Base-by-base conservation (phyloP, 2,329 filamentous ascomycete genomes). In the Diatrype stigma region DNA sequence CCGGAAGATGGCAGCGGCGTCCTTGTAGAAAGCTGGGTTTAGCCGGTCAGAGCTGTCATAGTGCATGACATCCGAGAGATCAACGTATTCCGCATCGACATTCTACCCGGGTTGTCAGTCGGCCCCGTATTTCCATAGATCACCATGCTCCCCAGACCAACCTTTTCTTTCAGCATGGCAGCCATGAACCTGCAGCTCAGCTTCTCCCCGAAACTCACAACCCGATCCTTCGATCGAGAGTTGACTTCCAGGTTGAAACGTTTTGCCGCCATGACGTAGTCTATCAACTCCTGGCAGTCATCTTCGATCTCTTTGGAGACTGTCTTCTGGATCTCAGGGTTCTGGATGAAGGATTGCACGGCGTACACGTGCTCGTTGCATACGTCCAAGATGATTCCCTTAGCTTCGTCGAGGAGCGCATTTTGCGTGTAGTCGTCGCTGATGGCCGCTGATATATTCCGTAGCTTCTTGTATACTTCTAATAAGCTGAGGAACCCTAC, bases 191-290 rank as follows among this genome's bases (percentile, higher is more conserved):
- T 82, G 70, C 93, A 97, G 71, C 90, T 95, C 59, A 99, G 76
- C 74, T 96, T 97, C 78, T 99, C 94, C 50, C 94, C 94, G 60
- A 94, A 91, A 68, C 91, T 95, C 54, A 97, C 86, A 55, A 99
- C 90, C 60, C 93, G 87, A 65, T 94, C 89, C 68, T 91, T 89
- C 52, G 86, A 86, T 61, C 87, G 80, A 6, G 86, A 81, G 66
- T 89, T 90, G 63, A 92, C 87, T 68, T 92, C 88, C 40, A 87
- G 73, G 64, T 85, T 82, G 70, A 85, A 87, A 56, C 82, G 76
- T 67, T 81, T 82, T 10, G 82, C 80, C 1, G 82, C 84, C 30
- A 77, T 71, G 51, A 85, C 78, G 62, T 86, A 94, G 71, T 90
- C 91, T 58, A 86, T 75, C 52, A 97, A 81, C 65, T 87, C 85